phyloP scores from a whole-genome alignment of 208 protist species.

The Phytomonas francai region DNA sequence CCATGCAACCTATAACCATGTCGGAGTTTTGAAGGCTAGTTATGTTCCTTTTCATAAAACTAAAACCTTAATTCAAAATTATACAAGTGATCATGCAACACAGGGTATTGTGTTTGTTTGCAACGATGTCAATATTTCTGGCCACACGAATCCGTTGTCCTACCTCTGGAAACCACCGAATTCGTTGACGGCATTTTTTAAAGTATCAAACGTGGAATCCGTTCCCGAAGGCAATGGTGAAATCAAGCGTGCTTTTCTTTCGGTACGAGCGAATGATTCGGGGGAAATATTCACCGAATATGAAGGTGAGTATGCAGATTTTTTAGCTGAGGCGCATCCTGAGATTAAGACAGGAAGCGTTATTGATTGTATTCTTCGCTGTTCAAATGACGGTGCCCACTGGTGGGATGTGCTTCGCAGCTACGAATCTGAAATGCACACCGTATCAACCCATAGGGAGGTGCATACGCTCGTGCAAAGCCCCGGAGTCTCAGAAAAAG shows the following conservation, averaged over 20 bases:
- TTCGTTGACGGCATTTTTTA: constrained; percentile 45
- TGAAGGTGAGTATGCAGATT: constrained; percentile 68
- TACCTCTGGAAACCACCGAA: constrained; percentile 55
- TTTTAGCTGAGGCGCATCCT: constrained; percentile 34
- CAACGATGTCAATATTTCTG: constrained; percentile 11
- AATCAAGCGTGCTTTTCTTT: constrained; percentile 34
- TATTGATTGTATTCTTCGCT: constrained; percentile 57
- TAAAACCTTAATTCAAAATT: constrained; percentile 25
- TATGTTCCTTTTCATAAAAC: constrained; percentile 30
- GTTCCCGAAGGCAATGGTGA: constrained; percentile 22
- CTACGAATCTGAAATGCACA: constrained; percentile 19
- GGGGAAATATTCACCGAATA: constrained; percentile 33
- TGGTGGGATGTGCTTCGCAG: constrained; percentile 80
- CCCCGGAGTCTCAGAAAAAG: constrained; percentile 50
- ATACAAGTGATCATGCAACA: constrained; percentile 38
- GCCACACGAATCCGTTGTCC: constrained; percentile 11
- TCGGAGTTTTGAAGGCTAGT: constrained; percentile 49
- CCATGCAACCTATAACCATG: constrained; percentile 33
- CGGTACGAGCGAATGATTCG: constrained; percentile 23
- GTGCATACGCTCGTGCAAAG: constrained; percentile 66
- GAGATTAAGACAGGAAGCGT: constrained; percentile 28
- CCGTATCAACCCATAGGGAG: constrained; percentile 23
- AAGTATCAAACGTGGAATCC: constrained; percentile 27
- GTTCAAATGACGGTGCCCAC: constrained; percentile 63
- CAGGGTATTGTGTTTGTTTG: constrained; percentile 60